These are phyloP conservation scores for Daldinia childiae DNA, from an alignment of 495 filamentous ascomycete genomes.

Conservation along the genomic window DNA sequence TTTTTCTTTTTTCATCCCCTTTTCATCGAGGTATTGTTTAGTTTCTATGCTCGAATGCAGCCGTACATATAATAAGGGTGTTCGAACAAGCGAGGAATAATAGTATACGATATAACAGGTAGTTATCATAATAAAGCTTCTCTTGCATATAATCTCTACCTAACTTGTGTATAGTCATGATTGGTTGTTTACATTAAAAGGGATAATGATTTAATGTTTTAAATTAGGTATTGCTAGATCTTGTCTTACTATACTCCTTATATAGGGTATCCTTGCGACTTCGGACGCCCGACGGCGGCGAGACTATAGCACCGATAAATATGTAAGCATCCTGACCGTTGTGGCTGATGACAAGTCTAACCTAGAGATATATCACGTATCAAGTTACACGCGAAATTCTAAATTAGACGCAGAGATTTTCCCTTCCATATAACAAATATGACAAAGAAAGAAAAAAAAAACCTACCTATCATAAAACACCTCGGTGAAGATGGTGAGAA, in stretches of 20 bases:
- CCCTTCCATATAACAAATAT: no score
- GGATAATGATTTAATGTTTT: not conserved
- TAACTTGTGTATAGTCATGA: not conserved
- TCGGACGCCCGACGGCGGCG: slow-evolving; percentile 20
- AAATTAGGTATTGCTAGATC: not conserved
- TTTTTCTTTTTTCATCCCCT: not conserved
- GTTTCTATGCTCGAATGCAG: not conserved
- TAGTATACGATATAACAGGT: slow-evolving; percentile 1
- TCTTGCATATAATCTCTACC: not conserved
- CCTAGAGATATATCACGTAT: not conserved
- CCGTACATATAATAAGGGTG: not conserved
- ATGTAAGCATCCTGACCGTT: not conserved
- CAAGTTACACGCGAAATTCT: not conserved
- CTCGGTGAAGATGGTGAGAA: not conserved
- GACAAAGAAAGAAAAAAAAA: not conserved
- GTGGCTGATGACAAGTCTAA: slow-evolving; percentile 14
- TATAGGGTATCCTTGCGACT: slow-evolving; percentile 1
- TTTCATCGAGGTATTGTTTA: not conserved
- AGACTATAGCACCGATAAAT: slow-evolving; percentile 21
- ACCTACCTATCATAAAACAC: not conserved
- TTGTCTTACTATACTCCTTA: slow-evolving; percentile 12
- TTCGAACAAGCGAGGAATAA: not conserved
- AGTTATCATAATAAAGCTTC: slow-evolving; percentile 2
- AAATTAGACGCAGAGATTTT: not conserved
- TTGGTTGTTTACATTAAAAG: not conserved